A percentile compares a stretch with the other conserved stretches of the same genome.
Conservation (phyloP, 1,284 basidiomycete species). For the Prillingera fragicola region DNA sequence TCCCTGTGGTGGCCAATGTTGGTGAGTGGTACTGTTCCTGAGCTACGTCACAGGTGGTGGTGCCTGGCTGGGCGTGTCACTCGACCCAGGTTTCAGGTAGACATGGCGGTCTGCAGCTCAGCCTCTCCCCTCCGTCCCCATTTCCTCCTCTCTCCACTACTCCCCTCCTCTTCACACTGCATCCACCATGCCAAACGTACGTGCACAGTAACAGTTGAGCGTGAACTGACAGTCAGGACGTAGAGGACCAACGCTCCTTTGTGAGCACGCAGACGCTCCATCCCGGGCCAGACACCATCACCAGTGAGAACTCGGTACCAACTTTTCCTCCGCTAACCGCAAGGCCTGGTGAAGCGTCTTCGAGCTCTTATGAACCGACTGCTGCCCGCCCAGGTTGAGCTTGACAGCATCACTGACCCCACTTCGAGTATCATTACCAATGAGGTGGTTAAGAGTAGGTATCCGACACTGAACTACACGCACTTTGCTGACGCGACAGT, state of each 20-base stretch:
- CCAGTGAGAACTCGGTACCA: slow-evolving; percentile 7
- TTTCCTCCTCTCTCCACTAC: background rate
- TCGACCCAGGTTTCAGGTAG: background rate
- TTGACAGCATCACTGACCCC: slow-evolving; percentile 39
- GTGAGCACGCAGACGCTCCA: slow-evolving; percentile 28
- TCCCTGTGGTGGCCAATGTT: too few relatives aligned
- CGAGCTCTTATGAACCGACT: slow-evolving; percentile 69
- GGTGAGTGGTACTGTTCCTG: too few relatives aligned
- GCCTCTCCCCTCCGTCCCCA: background rate
- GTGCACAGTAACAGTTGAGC: background rate
- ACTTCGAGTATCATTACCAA: slow-evolving; percentile 48
- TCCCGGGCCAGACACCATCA: slow-evolving; percentile 24
- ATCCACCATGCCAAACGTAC: background rate
- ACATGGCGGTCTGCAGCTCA: slow-evolving; percentile 16
- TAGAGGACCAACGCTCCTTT: slow-evolving; percentile 42
- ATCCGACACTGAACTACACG: too few relatives aligned
- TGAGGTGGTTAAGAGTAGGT: slow-evolving; percentile 48
- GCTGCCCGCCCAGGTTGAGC: slow-evolving; percentile 64
- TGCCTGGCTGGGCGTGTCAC: background rate
- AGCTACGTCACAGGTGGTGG: too few relatives aligned
- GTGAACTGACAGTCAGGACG: slow-evolving; percentile 16
- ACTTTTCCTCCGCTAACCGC: too few relatives aligned
- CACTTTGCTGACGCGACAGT: too few relatives aligned
- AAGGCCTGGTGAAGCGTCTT: slow-evolving; percentile 66
- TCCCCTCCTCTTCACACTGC: background rate